Evolutionary conservation across 768 basidiomycete species (phyloP).

Genomic region (Lanmaoa rubissima): DNA sequence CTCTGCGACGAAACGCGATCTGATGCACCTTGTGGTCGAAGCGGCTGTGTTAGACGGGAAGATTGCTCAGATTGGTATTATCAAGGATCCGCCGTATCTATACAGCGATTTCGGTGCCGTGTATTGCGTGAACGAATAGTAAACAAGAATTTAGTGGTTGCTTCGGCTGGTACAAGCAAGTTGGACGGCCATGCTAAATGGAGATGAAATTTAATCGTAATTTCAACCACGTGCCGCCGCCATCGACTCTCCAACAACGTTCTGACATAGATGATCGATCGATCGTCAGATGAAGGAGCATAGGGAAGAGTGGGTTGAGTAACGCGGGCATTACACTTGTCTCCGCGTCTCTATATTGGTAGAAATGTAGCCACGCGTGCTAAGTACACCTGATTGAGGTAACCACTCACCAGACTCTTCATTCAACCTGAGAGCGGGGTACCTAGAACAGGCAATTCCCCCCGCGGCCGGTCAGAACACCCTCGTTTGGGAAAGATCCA

Average conservation of each 20-base stretch:
- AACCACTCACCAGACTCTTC: neutral
- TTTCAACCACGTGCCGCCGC: neutral
- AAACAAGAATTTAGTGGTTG: neutral
- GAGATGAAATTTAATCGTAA: neutral
- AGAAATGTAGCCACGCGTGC: too few species aligned
- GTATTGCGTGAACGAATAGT: neutral
- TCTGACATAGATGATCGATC: neutral
- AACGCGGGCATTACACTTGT: too few species aligned
- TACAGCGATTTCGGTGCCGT: neutral
- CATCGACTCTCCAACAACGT: too few species aligned
- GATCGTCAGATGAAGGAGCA: too few species aligned
- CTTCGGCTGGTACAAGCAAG: neutral
- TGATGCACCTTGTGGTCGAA: neutral
- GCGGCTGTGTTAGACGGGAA: neutral
- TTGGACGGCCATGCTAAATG: neutral
- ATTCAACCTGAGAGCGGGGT: neutral
- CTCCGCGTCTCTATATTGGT: too few species aligned
- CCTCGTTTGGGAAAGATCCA: neutral
- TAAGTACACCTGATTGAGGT: too few species aligned
- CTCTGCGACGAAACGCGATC: neutral
- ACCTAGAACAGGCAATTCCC: neutral
- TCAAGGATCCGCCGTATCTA: neutral
- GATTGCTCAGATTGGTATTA: neutral
- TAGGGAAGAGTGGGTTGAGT: too few species aligned
- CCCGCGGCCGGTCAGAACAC: neutral